Percentiles rank a stretch among this genome's conserved stretches.
These are phyloP conservation scores for Solanum boliviense DNA, from an alignment of 257 asterid species.

Conservation along the genomic window DNA sequence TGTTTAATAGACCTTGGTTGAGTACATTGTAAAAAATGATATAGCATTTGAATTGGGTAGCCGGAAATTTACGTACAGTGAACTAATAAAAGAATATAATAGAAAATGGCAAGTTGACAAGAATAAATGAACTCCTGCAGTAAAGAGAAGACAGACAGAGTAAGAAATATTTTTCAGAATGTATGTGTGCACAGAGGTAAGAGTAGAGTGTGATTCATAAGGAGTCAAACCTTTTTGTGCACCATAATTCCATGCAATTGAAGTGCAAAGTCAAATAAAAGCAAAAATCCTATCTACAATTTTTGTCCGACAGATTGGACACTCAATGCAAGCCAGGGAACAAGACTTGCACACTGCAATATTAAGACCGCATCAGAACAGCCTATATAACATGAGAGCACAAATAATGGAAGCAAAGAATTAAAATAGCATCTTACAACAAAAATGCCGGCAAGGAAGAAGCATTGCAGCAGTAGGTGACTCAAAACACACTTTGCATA, in stretches of 20 bases:
- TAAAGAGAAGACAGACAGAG: neutral
- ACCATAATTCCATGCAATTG: constrained; percentile 44
- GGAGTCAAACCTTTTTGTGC: constrained; percentile 15
- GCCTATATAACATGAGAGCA: neutral
- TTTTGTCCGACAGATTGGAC: constrained; percentile 83
- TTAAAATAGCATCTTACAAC: constrained; percentile 48
- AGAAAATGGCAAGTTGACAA: neutral
- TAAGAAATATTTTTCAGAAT: neutral
- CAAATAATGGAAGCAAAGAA: neutral
- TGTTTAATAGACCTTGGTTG: neutral
- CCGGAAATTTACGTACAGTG: neutral
- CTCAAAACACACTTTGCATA: constrained; percentile 94
- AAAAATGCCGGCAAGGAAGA: constrained; percentile 98
- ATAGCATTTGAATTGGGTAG: neutral
- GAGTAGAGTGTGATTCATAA: neutral
- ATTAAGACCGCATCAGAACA: neutral
- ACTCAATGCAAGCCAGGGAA: constrained; percentile 76
- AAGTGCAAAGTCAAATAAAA: constrained; percentile 40
- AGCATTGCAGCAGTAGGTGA: constrained; percentile 92
- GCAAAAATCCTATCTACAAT: constrained; percentile 86
- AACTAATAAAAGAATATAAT: constrained; percentile 3
- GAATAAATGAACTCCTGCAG: neutral
- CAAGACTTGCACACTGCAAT: constrained; percentile 73
- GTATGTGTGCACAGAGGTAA: neutral
- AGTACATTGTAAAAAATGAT: neutral